Conservation (phyloP, 2,329 filamentous ascomycete species). For the Aspergillus arachidicola region DNA sequence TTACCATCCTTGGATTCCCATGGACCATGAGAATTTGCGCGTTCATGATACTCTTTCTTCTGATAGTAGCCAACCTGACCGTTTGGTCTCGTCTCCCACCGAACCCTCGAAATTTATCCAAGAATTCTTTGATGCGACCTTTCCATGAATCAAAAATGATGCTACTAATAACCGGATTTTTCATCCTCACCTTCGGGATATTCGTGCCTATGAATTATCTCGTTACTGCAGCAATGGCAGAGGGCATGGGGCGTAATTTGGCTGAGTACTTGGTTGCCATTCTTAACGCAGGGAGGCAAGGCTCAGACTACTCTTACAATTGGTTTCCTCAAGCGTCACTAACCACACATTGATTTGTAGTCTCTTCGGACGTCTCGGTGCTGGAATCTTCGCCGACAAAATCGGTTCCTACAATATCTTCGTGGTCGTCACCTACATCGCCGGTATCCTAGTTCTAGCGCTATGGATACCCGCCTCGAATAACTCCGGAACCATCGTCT, state of each 20-base stretch:
- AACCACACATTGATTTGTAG: slow-evolving; percentile 13
- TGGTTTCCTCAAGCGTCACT: background rate
- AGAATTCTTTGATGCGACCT: slow-evolving; percentile 24
- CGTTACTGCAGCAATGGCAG: slow-evolving; percentile 47
- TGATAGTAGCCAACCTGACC: slow-evolving; percentile 55
- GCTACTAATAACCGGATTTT: slow-evolving; percentile 18
- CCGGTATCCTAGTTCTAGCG: slow-evolving; percentile 52
- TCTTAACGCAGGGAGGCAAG: slow-evolving; percentile 51
- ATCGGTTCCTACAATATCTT: slow-evolving; percentile 59
- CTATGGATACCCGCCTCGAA: slow-evolving; percentile 57
- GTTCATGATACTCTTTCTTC: slow-evolving; percentile 62
- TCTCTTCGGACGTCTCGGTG: slow-evolving; percentile 58
- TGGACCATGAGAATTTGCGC: slow-evolving; percentile 59
- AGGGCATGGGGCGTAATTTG: slow-evolving; percentile 30
- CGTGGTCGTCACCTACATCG: slow-evolving; percentile 48
- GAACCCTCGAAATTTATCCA: background rate
- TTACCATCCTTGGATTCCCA: slow-evolving; percentile 52
- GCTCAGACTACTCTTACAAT: background rate
- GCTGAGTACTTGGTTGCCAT: slow-evolving; percentile 57
- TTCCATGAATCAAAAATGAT: slow-evolving; percentile 47
- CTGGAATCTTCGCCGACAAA: slow-evolving; percentile 56
- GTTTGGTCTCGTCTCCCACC: slow-evolving; percentile 49
- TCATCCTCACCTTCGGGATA: slow-evolving; percentile 55
- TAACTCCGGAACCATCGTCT: slow-evolving; percentile 58
- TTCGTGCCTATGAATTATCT: slow-evolving; percentile 58